Percentiles rank a stretch among this genome's conserved stretches.
phyloP scores from a whole-genome alignment of 768 basidiomycete genomes.

The Infundibulicybe gibba region DNA sequence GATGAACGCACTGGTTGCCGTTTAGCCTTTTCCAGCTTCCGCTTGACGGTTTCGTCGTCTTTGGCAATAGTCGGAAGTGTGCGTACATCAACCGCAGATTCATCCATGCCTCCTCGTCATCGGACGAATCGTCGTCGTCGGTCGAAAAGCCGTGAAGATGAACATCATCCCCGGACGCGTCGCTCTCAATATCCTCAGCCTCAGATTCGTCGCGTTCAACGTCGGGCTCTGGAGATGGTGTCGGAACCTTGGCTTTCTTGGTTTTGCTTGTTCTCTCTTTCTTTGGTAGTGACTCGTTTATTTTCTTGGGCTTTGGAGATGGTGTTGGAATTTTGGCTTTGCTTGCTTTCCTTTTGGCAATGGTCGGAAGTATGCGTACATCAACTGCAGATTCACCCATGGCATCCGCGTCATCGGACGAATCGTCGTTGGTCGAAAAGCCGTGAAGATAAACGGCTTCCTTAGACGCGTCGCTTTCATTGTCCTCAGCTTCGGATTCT shows the following conservation, averaged over 20 bases:
- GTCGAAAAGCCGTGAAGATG: slow-evolving; percentile 73
- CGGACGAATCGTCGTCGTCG: slow-evolving; percentile 76
- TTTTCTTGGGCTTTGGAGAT: slow-evolving; percentile 12
- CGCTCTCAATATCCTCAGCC: slow-evolving; percentile 12
- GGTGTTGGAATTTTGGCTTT: slow-evolving; percentile 19
- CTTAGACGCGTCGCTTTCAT: slow-evolving; percentile 14
- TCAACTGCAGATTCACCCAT: slow-evolving; percentile 57
- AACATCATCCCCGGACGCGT: slow-evolving; percentile 28
- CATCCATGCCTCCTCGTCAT: slow-evolving; percentile 57
- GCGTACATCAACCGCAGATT: slow-evolving; percentile 55
- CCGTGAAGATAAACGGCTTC: slow-evolving; percentile 57
- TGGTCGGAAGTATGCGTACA: slow-evolving; percentile 71
- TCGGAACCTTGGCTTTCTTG: slow-evolving; percentile 19
- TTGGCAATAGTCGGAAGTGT: slow-evolving; percentile 86
- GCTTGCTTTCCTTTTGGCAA: slow-evolving; percentile 54
- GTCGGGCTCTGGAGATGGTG: slow-evolving; percentile 12
- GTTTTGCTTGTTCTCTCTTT: slow-evolving; percentile 14
- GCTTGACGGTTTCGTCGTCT: slow-evolving; percentile 78
- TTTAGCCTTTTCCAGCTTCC: slow-evolving; percentile 57
- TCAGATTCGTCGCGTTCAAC: slow-evolving; percentile 14
- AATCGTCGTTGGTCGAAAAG: slow-evolving; percentile 73
- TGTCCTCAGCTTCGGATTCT: slow-evolving; percentile 10
- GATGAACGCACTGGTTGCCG: slow-evolving; percentile 57
- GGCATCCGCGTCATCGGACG: slow-evolving; percentile 69
- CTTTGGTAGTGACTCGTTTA: no score